Evolutionary conservation across 1,139 yeast genomes (phyloP).

Genomic region (Hyphopichia wangnamkhiaoensis): DNA sequence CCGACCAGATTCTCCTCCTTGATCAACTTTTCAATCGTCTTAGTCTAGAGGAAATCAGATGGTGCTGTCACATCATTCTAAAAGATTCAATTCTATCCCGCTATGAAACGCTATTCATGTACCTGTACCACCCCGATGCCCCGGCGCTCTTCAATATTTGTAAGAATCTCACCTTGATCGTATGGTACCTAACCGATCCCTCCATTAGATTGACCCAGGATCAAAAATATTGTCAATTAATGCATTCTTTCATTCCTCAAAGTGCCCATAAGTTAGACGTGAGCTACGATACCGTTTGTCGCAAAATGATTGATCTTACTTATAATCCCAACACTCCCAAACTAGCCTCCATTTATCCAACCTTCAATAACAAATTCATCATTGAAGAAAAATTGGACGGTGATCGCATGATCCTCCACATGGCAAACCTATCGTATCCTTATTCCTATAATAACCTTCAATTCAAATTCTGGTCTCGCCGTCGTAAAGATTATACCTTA

Average conservation of each 20-base stretch:
- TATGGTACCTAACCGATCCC: conserved; percentile 59
- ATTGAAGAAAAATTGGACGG: conserved; percentile 96
- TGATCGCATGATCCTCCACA: conserved; percentile 79
- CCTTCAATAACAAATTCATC: conserved; percentile 46
- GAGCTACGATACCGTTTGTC: conserved; percentile 50
- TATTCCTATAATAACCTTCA: conserved; percentile 28
- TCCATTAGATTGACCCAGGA: conserved; percentile 37
- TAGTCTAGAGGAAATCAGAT: conserved; percentile 66
- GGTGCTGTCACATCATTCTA: conserved; percentile 68
- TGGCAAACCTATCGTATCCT: conserved; percentile 14
- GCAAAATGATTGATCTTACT: conserved; percentile 26
- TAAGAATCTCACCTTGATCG: conserved; percentile 62
- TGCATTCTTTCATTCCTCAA: conserved; percentile 71
- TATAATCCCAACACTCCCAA: background rate
- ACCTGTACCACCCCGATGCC: conserved; percentile 85
- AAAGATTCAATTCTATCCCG: conserved; percentile 59
- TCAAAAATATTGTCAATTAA: conserved; percentile 49
- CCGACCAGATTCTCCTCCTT: conserved; percentile 44
- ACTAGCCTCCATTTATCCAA: background rate
- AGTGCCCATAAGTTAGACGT: conserved; percentile 55
- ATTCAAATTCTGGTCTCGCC: conserved; percentile 66
- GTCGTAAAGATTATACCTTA: conserved; percentile 71
- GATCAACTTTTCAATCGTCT: conserved; percentile 53
- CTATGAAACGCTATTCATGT: conserved; percentile 61
- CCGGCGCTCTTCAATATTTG: conserved; percentile 63